These are phyloP conservation scores for Cordyceps tenuipes DNA, from an alignment of 2,329 filamentous ascomycete genomes.

Conservation along the genomic window DNA sequence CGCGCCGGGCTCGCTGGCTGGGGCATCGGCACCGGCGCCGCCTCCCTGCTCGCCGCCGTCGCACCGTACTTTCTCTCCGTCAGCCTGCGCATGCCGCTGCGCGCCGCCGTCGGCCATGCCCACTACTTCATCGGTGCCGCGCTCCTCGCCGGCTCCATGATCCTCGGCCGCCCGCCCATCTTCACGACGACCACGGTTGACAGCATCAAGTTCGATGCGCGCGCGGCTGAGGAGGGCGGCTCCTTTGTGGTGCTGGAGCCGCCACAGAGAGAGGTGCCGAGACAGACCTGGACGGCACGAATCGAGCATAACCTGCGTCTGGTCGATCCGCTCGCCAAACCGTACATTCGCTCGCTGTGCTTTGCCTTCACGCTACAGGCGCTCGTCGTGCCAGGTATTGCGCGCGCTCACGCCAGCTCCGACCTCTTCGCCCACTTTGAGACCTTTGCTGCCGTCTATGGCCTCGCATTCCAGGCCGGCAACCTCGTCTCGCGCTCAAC, in stretches of 20 bases:
- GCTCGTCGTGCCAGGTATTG: slow-evolving; percentile 21
- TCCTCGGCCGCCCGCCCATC: slow-evolving; percentile 21
- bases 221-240: slow-evolving; percentile 11
- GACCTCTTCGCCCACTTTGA: slow-evolving; percentile 20
- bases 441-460: slow-evolving; percentile 21
- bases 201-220: slow-evolving; percentile 14
- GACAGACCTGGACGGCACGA: background rate
- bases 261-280: background rate
- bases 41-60: slow-evolving; percentile 20
- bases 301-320: slow-evolving; percentile 15
- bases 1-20: slow-evolving; percentile 25
- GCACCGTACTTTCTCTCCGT: slow-evolving; percentile 24
- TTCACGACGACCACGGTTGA: slow-evolving; percentile 15
- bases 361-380: slow-evolving; percentile 18
- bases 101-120: slow-evolving; percentile 21
- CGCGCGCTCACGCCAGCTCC: slow-evolving; percentile 20
- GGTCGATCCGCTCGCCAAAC: slow-evolving; percentile 13
- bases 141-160: slow-evolving; percentile 21
- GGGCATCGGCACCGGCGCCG: slow-evolving; percentile 26
- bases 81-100: slow-evolving; percentile 20
- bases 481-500: slow-evolving; percentile 20
- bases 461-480: slow-evolving; percentile 23
- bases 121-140: slow-evolving; percentile 21
- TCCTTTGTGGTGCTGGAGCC: slow-evolving; percentile 6
- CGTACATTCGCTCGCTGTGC: slow-evolving; percentile 22